Base-by-base conservation (phyloP, 2,329 filamentous ascomycete species). In the Aspergillus neotritici region DNA sequence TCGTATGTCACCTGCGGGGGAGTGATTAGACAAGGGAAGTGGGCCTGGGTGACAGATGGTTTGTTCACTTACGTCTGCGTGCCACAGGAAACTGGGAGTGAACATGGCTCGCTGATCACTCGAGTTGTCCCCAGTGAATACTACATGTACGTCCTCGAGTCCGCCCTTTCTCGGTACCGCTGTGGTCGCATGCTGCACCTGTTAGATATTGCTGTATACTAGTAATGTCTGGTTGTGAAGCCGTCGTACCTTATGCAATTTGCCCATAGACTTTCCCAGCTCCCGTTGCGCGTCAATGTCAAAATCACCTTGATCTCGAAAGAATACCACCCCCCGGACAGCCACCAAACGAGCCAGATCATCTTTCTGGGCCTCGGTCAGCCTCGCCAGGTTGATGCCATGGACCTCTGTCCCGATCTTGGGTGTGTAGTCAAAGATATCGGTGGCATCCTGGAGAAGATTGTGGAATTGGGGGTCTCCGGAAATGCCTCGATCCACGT, bases 251-350 rank as follows among this genome's bases (percentile, higher is more conserved):
- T 71, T 76, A 57, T 78, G 76, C 0, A 79, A 58, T 10, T 61
- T 68, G 5, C 77, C 77, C 51, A 76, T 78, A 56, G 79, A 73
- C 31, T 64, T 56, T 6, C 75, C 75, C 3, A 80, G 63, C 42
- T 72, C 66, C 8, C 75, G 63, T 54, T 79, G 76, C 14, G 69
- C 65, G n/a, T 78, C 69, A 36, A 79, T 71, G 47, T 69, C 69
- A 17, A 79, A 69, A 50, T 76, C 73, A 43, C 73, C 67, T 56
- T 80, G 77, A 37, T 72, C 63, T 11, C 77, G 69, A 66, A 80
- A 78, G 60, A 80, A 78, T 2, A 80, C 76, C 0, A 80, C 77
- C 3, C 77, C 77, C 34, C 77, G 66, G 17, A 69, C 70, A 3
- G 76, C 71, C 38, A 80, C 73, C 35, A 79, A 55, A 5, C 74